A percentile compares a stretch with the other conserved stretches of the same genome.
Evolutionary conservation across 202 grass and related monocot species (phyloP).

Genomic region (Miscanthus sacchariflorus): DNA sequence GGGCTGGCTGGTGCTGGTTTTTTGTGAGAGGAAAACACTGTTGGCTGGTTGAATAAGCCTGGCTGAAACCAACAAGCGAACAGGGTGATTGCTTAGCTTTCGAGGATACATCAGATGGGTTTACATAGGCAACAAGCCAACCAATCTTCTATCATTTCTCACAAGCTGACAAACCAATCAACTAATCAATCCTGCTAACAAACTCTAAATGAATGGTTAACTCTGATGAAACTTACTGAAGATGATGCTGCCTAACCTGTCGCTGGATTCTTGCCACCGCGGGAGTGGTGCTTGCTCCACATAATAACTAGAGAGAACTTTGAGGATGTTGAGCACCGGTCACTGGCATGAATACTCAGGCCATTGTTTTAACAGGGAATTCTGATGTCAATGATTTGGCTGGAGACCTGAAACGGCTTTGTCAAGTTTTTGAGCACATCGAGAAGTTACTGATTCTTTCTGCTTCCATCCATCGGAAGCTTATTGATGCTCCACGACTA

Average conservation of each 20-base stretch:
- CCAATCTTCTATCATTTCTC: conserved; percentile 4
- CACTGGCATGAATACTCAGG: conserved; percentile 23
- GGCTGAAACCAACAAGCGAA: too few species aligned
- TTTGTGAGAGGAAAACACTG: too few species aligned
- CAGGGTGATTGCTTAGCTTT: neutral
- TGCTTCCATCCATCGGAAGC: conserved; percentile 81
- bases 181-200: neutral
- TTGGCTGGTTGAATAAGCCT: too few species aligned
- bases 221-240: neutral
- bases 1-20: too few species aligned
- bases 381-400: conserved; percentile 74
- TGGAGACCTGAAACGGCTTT: conserved; percentile 86
- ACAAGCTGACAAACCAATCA: neutral
- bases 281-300: neutral
- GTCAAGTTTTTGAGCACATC: conserved; percentile 86
- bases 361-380: conserved; percentile 61
- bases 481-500: conserved; percentile 71
- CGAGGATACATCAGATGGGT: neutral
- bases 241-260: neutral
- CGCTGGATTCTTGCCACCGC: neutral
- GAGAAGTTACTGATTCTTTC: conserved; percentile 94
- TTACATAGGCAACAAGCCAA: conserved; percentile 1
- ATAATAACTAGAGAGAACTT: neutral
- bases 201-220: neutral
- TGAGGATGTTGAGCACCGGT: neutral